These are phyloP conservation scores for Oxytropis ochrocephala DNA, from an alignment of 306 rosid genomes.

Conservation along the genomic window DNA sequence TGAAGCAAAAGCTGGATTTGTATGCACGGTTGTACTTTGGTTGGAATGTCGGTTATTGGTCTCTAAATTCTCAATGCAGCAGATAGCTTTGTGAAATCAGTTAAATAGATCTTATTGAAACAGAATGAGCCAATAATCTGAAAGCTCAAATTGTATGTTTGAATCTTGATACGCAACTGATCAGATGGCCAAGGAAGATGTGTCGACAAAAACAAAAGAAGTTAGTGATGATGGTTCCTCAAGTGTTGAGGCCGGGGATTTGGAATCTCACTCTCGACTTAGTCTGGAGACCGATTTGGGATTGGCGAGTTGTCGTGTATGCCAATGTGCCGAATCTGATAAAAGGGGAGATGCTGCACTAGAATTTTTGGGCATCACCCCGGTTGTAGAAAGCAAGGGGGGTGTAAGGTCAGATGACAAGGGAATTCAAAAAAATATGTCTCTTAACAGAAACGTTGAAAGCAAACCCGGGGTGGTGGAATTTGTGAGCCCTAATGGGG, in stretches of 20 bases:
- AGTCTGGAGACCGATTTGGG: slow-evolving; percentile 59
- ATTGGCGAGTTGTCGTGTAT: slow-evolving; percentile 73
- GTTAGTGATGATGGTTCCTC: slow-evolving; percentile 29
- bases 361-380: slow-evolving; percentile 58
- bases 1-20: background rate
- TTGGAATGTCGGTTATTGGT: slow-evolving; percentile 10
- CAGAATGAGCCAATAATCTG: slow-evolving; percentile 29
- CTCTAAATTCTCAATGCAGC: slow-evolving; percentile 7
- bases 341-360: slow-evolving; percentile 72
- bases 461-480: slow-evolving; percentile 46
- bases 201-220: slow-evolving; percentile 24
- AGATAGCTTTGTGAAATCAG: slow-evolving; percentile 14
- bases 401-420: slow-evolving; percentile 31
- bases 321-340: slow-evolving; percentile 90
- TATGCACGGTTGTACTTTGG: background rate
- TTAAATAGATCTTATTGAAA: slow-evolving; percentile 16
- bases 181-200: slow-evolving; percentile 45
- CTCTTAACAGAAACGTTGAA: slow-evolving; percentile 33
- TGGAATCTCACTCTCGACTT: slow-evolving; percentile 40
- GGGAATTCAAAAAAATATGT: slow-evolving; percentile 18
- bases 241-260: slow-evolving; percentile 35
- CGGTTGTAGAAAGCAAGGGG: slow-evolving; percentile 33
- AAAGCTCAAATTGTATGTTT: slow-evolving; percentile 3
- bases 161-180: slow-evolving; percentile 10
- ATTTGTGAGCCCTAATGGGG: slow-evolving; percentile 88